Base-by-base conservation (phyloP, 345 rosid species). In the Hypericum androsaemum region DNA sequence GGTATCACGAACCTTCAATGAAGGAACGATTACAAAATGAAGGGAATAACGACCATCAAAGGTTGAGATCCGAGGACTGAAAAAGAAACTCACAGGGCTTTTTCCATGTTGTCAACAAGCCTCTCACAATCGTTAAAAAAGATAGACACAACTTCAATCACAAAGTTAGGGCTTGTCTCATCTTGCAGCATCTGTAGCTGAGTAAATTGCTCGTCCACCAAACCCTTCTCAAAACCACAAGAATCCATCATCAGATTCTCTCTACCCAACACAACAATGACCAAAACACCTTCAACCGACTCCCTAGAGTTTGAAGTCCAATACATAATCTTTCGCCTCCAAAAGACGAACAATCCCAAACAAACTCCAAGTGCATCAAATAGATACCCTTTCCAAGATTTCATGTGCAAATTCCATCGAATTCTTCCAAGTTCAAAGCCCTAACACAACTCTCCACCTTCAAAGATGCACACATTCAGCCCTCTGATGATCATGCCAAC, bases 151-250 rank as follows among this genome's bases (percentile, higher is more conserved):
- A 89, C 89, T 67, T 86, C 94, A 50, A 67, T 49, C 37, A 82
- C 82, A 75, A 86, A 86, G 68, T 80, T 81, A 57, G 94, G 95
- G 44, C 66, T 77, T 65, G 68, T 77, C 61, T 78, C 97, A 66
- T 89, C 97, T 74, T 83, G 89, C 63, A 86, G 70, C 71, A 78
- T 81, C 71, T 73, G 88, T 58, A 89, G 69, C 80, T 82, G 83
- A 12, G 73, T 42, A 70, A 86, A 86, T 75, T 86, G 95, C 46
- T 86, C 88, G 66, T 89, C 97, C 65, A 86, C 57, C 54, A 63
- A 75, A 12, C 81, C 80, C 92, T 83, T 43, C 37, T 32, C 58
- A 65, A 8, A 52, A 46, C 6, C 40, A 67, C 28, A 52, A 36
- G 52, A 55, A 66, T 53, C 58, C 68, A 48, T 61, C 70, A 59